Conservation (phyloP, 2,329 filamentous ascomycete species). For the Emergomyces pasteurianus region DNA sequence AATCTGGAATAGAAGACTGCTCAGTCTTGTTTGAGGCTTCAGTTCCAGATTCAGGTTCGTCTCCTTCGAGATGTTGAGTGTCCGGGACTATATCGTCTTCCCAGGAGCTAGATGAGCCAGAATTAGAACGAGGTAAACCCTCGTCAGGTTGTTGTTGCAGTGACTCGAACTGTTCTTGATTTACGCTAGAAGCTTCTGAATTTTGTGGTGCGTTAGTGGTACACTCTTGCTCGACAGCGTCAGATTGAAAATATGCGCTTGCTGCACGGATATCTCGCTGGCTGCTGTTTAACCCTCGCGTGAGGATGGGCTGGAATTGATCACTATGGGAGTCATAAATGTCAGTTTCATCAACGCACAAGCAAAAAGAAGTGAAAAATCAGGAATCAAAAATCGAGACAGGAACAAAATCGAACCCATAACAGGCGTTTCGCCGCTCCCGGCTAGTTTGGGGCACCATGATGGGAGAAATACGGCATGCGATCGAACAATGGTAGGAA, state of each 20-base stretch:
- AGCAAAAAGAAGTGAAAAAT: background rate
- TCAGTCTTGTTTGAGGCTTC: background rate
- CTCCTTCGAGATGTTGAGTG: background rate
- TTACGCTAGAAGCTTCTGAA: background rate
- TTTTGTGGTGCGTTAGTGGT: background rate
- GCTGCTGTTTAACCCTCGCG: background rate
- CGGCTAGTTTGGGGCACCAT: constrained; percentile 5
- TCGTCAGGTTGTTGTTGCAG: background rate
- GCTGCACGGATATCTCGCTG: background rate
- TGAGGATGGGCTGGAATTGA: background rate
- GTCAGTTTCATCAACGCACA: background rate
- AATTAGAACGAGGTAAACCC: background rate
- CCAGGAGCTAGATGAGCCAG: background rate
- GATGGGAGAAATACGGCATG: background rate
- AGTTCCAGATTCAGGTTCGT: background rate
- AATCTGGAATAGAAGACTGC: background rate
- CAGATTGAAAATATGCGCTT: background rate
- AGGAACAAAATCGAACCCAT: constrained; percentile 8
- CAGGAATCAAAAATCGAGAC: background rate
- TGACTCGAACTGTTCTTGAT: background rate
- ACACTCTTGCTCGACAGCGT: background rate
- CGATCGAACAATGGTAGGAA: background rate
- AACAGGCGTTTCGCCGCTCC: constrained; percentile 7
- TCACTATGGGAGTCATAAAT: background rate
- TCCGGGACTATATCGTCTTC: background rate